Conservation (phyloP, 139 green algal genomes). For the Parachlorella kessleri region DNA sequence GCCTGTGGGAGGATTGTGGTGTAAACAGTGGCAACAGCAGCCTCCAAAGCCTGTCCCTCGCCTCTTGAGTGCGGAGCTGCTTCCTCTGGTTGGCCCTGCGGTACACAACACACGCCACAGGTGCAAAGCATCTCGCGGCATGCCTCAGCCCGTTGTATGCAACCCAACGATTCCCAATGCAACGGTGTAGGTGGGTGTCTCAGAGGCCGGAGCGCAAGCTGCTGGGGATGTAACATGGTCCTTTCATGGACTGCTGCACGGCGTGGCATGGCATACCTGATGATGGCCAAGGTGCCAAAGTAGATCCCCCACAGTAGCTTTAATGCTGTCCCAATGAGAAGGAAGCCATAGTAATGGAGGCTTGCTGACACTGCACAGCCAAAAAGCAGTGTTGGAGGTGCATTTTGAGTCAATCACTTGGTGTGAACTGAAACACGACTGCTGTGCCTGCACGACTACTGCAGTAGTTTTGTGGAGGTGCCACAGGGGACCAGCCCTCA, state of each 20-base stretch:
- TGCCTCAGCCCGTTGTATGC: not conserved
- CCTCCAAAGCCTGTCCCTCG: conserved; percentile 31
- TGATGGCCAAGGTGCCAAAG: no score
- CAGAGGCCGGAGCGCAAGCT: not conserved
- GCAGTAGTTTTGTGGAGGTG: conserved; percentile 19
- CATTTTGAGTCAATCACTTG: not conserved
- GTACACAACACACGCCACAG: no score
- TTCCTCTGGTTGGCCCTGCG: conserved; percentile 15
- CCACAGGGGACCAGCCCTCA: not conserved
- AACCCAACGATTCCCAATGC: not conserved
- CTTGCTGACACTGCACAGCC: no score
- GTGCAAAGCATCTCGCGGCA: not conserved
- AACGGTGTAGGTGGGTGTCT: no score
- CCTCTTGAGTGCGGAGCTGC: conserved; percentile 19
- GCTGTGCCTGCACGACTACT: not conserved
- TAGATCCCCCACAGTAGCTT: no score
- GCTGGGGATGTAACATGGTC: not conserved
- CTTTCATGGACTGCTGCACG: not conserved
- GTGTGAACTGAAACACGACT: not conserved
- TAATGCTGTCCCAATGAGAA: no score
- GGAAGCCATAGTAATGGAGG: no score
- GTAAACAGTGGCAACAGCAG: conserved; percentile 38
- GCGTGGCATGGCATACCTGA: not conserved
- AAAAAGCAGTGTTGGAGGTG: no score
- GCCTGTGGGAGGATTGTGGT: not conserved